phyloP scores from a whole-genome alignment of 2,329 filamentous ascomycete genomes.

The Neonectria faginata region DNA sequence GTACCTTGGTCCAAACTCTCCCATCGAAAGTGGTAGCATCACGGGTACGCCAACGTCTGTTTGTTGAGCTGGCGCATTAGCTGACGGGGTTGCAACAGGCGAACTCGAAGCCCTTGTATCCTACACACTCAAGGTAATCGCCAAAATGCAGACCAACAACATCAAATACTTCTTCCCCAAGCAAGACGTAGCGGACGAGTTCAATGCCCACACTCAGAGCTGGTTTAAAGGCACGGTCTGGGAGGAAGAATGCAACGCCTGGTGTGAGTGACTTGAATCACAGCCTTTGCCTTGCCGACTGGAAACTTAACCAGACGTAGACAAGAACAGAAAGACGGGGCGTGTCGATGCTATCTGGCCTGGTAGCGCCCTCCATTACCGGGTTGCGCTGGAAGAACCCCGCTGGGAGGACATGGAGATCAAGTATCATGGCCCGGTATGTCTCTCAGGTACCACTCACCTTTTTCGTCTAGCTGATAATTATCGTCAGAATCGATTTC shows the following conservation, averaged over 20 bases:
- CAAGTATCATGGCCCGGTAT: constrained; percentile 4
- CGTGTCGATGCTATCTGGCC: constrained; percentile 18
- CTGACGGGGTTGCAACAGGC: not conserved
- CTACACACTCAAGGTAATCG: constrained; percentile 4
- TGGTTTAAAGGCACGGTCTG: constrained; percentile 16
- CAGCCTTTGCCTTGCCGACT: too few species aligned
- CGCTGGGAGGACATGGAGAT: constrained; percentile 19
- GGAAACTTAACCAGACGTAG: not conserved
- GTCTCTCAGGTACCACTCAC: not conserved
- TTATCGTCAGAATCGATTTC: too few species aligned
- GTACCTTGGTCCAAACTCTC: not conserved
- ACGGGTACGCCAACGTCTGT: not conserved
- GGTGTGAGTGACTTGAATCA: not conserved
- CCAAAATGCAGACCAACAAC: constrained; percentile 14
- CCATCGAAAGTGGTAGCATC: not conserved
- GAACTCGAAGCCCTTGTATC: not conserved
- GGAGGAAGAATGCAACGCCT: constrained; percentile 17
- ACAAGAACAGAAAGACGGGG: constrained; percentile 10
- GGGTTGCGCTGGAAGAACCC: not conserved
- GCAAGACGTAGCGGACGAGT: constrained; percentile 9
- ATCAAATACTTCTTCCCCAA: constrained; percentile 12
- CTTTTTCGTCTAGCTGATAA: too few species aligned
- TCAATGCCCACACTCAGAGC: constrained; percentile 7
- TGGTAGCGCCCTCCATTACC: constrained; percentile 14
- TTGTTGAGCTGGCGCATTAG: too few species aligned